Percentiles rank a stretch among this genome's conserved stretches.
phyloP scores from a whole-genome alignment of 2,329 filamentous ascomycete genomes.

The Cryoendolithus antarcticus region DNA sequence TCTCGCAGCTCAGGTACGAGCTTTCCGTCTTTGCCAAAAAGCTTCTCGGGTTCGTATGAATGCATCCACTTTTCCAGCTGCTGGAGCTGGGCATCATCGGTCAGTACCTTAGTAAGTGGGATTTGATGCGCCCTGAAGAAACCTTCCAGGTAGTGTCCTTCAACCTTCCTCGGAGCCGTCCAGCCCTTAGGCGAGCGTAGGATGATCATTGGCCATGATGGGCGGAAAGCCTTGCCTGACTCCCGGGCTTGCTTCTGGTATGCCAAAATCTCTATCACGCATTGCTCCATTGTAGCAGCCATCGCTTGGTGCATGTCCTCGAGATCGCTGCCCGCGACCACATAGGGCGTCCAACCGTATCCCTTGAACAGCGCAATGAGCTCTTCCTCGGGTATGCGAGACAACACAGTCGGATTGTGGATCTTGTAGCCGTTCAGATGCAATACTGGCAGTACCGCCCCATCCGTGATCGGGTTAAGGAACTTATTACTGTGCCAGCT shows the following conservation, averaged over 20 bases:
- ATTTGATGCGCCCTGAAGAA: conserved; percentile 72
- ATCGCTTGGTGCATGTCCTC: conserved; percentile 72
- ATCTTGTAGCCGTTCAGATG: conserved; percentile 80
- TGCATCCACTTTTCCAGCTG: conserved; percentile 66
- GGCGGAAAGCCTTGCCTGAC: conserved; percentile 55
- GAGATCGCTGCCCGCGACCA: conserved; percentile 63
- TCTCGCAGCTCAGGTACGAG: conserved; percentile 51
- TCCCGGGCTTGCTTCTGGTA: conserved; percentile 62
- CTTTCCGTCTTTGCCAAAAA: conserved; percentile 53
- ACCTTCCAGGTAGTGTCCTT: conserved; percentile 59
- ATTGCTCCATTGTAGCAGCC: conserved; percentile 63
- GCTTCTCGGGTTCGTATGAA: conserved; percentile 59
- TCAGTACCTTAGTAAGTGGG: conserved; percentile 57
- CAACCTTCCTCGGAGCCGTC: conserved; percentile 62
- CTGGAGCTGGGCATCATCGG: conserved; percentile 52
- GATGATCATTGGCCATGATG: conserved; percentile 67
- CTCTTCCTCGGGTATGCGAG: conserved; percentile 63
- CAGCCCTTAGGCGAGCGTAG: conserved; percentile 69
- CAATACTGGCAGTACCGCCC: conserved; percentile 63
- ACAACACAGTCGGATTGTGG: conserved; percentile 64
- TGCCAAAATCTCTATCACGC: conserved; percentile 54
- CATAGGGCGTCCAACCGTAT: conserved; percentile 70
- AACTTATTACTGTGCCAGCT: conserved; percentile 77
- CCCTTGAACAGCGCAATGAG: conserved; percentile 56
- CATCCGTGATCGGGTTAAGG: conserved; percentile 65